Evolutionary conservation across 441 rosid genomes (phyloP).

Genomic region (Brassica hybrid): DNA sequence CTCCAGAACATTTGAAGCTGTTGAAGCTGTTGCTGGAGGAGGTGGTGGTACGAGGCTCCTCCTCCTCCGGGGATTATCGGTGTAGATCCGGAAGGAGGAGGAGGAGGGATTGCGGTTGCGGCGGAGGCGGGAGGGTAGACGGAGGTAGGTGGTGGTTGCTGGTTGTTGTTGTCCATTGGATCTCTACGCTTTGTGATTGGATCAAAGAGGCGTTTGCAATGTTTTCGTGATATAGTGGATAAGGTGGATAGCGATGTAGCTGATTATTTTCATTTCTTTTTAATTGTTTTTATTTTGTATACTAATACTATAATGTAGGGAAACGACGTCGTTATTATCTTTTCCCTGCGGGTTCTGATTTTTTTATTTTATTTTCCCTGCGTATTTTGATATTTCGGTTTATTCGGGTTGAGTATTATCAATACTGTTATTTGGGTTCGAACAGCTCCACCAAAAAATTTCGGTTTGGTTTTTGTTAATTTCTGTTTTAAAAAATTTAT

Average conservation of each 20-base stretch:
- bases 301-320: no score
- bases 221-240: conserved; percentile 34
- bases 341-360: no score
- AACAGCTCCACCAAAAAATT: no score
- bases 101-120: conserved; percentile 46
- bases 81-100: conserved; percentile 53
- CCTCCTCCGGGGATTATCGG: conserved; percentile 32
- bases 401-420: no score
- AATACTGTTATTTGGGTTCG: no score
- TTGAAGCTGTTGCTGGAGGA: conserved; percentile 89
- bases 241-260: conserved; percentile 46
- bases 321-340: no score
- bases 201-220: conserved; percentile 38
- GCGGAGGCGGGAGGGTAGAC: conserved; percentile 49
- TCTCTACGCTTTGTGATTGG: conserved; percentile 42
- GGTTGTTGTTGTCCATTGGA: conserved; percentile 51
- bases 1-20: conserved; percentile 94
- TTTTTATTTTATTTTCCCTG: no score
- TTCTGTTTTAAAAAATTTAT: no score
- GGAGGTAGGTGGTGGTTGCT: conserved; percentile 50
- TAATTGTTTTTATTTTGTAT: background rate
- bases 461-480: no score
- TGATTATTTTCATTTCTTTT: conserved; percentile 14
- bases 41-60: conserved; percentile 65
- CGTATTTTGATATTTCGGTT: no score